phyloP scores from a whole-genome alignment of 139 green algal genomes.

The Raphidocelis subcapitata region DNA sequence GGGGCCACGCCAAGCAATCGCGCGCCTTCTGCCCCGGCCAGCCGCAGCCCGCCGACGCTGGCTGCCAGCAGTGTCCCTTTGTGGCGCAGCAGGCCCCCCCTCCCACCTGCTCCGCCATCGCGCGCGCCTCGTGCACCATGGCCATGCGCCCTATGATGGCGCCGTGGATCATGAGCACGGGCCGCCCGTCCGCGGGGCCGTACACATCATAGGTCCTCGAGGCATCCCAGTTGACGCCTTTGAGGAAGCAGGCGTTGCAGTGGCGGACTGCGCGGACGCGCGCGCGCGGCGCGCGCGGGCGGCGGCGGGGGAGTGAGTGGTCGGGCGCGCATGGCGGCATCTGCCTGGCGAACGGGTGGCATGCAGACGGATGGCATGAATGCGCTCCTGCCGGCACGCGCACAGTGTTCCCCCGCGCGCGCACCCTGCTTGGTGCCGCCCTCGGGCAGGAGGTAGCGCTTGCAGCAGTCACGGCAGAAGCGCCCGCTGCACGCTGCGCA shows the following conservation, averaged over 20 bases:
- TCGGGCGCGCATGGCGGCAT: not conserved
- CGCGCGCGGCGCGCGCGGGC: no score
- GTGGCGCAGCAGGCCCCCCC: no score
- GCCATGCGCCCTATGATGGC: conserved; percentile 18
- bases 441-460: conserved; percentile 17
- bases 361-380: no score
- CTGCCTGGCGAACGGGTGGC: no score
- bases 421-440: not conserved
- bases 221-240: conserved; percentile 19
- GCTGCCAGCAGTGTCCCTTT: no score
- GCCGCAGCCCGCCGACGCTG: no score
- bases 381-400: no score
- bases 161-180: conserved; percentile 23
- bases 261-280: conserved; percentile 9
- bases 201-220: conserved; percentile 15
- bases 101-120: conserved; percentile 19
- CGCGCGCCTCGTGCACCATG: conserved; percentile 15
- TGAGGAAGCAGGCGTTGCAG: conserved; percentile 24
- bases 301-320: not conserved
- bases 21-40: no score
- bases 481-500: no score
- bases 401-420: no score
- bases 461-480: no score
- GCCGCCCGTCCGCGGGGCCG: conserved; percentile 12
- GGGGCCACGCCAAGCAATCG: no score